Base-by-base conservation (phyloP, 768 basidiomycete genomes). In the Sporobolomyces roseus region DNA sequence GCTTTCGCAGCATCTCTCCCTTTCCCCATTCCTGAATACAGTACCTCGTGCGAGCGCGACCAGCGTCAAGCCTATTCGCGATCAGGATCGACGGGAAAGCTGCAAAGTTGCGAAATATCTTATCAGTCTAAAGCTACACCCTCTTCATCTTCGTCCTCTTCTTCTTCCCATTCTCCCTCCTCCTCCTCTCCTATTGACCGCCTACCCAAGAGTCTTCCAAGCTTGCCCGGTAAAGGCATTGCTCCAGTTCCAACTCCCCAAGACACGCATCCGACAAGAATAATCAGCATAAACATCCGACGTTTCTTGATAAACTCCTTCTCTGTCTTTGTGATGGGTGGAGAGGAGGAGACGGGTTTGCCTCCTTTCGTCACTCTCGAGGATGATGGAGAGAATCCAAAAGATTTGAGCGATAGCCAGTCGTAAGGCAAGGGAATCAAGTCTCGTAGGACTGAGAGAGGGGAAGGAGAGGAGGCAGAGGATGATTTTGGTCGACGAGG, bases 241-340 rank as follows among this genome's bases (percentile, higher is more conserved):
- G 61, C 61, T 1, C 71, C 71, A n/a, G 71, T 72, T 36, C 71
- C 71, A 5, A 65, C 13, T 10, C 43, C 63, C 71, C 71, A 72
- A 0, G 66, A 66, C 0, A 68, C 25, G 13, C 68, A 17, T 0
- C 64, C 71, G 3, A 72, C 63, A 1, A 36, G 61, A 12, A 48
- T 51, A 12, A 72, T 66, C 3, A 50, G 46, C 6, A 58, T 21
- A 48, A 72, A 72, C 35, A 35, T 17, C 19, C 52, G 36, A 27
- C 71, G 48, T 27, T 56, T 65, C 30, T 46, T 33, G 3, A 7
- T 32, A 16, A 68, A 68, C 12, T 60, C 66, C 8, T 10, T 41
- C 45, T 72, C 63, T 7, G 30, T 8, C 50, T 60, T 46, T 4
- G 60, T 27, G 16, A 33, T 48, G 14, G 63, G 59, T 21, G 27